These are phyloP conservation scores for Pyrrhoderma noxium DNA, from an alignment of 1,284 basidiomycete species.

Conservation along the genomic window DNA sequence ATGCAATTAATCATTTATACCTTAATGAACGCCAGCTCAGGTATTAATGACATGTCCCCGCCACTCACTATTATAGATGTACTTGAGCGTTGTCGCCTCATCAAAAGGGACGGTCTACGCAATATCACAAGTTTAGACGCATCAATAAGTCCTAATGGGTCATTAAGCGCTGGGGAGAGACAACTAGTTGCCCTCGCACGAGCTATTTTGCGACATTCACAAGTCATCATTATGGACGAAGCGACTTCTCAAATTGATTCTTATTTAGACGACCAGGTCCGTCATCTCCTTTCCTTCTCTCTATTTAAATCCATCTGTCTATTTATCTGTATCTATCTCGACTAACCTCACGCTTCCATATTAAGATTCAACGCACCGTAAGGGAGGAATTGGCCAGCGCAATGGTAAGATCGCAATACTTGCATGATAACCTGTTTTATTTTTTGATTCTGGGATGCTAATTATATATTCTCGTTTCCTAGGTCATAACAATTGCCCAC, in stretches of 20 bases:
- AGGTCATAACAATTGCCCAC: slow-evolving; percentile 77
- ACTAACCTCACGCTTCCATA: no score
- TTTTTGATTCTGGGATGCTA: background rate
- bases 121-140: slow-evolving; percentile 44
- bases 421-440: background rate
- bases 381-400: slow-evolving; percentile 66
- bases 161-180: slow-evolving; percentile 73
- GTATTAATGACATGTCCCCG: no score
- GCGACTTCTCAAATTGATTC: slow-evolving; percentile 74
- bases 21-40: no score
- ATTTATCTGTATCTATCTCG: slow-evolving; percentile 17
- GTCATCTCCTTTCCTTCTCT: background rate
- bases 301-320: background rate
- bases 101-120: slow-evolving; percentile 25
- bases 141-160: slow-evolving; percentile 58
- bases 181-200: slow-evolving; percentile 73
- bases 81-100: slow-evolving; percentile 56
- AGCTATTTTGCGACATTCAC: slow-evolving; percentile 67
- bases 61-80: no score
- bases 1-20: background rate
- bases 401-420: slow-evolving; percentile 33
- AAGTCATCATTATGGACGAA: slow-evolving; percentile 83
- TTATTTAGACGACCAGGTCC: slow-evolving; percentile 59
- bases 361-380: slow-evolving; percentile 73
- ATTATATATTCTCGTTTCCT: background rate